Evolutionary conservation across 345 rosid species (phyloP).

Genomic region (Trapa incisa): DNA sequence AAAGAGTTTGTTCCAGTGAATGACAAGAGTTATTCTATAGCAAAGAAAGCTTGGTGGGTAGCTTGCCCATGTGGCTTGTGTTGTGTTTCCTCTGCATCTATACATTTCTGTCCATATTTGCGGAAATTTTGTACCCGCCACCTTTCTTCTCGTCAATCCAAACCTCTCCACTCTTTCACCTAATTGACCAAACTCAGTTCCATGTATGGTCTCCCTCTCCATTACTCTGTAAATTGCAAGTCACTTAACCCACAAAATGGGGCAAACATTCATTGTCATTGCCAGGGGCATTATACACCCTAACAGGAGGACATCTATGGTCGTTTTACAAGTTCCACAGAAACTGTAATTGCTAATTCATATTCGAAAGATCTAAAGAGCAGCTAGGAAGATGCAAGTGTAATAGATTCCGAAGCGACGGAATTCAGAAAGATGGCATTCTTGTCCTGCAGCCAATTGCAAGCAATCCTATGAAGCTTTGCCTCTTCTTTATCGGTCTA

Average conservation of each 20-base stretch:
- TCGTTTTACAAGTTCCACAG: background rate
- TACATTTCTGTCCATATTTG: background rate
- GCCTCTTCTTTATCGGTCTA: no score
- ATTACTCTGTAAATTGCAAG: background rate
- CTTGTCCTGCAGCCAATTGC: no score
- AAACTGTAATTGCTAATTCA: no score
- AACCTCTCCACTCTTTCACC: background rate
- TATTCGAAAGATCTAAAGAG: no score
- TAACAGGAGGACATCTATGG: background rate
- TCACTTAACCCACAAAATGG: conserved; percentile 2
- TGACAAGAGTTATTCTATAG: background rate
- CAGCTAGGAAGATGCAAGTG: no score
- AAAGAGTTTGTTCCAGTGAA: conserved; percentile 1
- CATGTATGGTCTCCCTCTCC: background rate
- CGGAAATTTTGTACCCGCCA: background rate
- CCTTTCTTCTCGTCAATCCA: background rate
- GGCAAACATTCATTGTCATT: background rate
- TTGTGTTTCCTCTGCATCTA: background rate
- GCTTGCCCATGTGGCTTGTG: background rate
- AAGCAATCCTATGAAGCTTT: no score
- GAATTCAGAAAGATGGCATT: no score
- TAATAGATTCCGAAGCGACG: no score
- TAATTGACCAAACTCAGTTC: conserved; percentile 1
- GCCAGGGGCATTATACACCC: background rate
- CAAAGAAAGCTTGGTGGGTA: background rate